Base-by-base conservation (phyloP, 805 yeast genomes). In the Isabelozyma pseudorhagii region DNA sequence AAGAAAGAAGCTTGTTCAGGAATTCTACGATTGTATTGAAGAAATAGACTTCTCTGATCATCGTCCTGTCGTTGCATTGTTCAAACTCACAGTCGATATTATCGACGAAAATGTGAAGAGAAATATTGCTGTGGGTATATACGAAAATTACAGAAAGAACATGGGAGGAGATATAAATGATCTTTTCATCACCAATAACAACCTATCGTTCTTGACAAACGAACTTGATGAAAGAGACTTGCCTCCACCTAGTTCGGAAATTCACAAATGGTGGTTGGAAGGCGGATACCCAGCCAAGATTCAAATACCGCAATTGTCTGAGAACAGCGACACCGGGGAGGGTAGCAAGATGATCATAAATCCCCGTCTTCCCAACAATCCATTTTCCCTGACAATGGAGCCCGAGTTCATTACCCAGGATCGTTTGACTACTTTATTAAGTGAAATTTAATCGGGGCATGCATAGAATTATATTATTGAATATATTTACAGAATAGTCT, bases 211-310 rank as follows among this genome's bases (percentile, higher is more conserved):
- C 17, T 40, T 60, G 58, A 59, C 64, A 49, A 59, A 64, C 51
- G 58, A 67, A 47, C 63, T 63, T 39, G 62, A 62, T 25, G 67
- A 64, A 43, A 59, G 64, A 41, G 79, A 78, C 7, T 73, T 92
- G 47, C 97, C 97, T 4, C 89, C 97, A 1, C 99, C 99, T 13
- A 86, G 96, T 50, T 81, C 94, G 0, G 96, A 89, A 49, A 67
- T 74, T 11, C 71, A 78, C 18, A 89, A 89, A 65, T 94, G 99
- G 99, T 94, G 99, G 99, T 75, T 89, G 14, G 85, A 86, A 11
- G 85, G 84, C 9, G 93, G 94, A 0, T 76, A 78, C 50, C 79
- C 84, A 10, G 91, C 92, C 2, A 89, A 85, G 60, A 86, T 93
- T 2, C 63, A 63, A 8, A 74, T 87, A 8, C 67, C 71, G 4